Evolutionary conservation across 345 rosid species (phyloP), one percentile per base, ranked within the genome.

Genomic region (Anacardium occidentale): DNA sequence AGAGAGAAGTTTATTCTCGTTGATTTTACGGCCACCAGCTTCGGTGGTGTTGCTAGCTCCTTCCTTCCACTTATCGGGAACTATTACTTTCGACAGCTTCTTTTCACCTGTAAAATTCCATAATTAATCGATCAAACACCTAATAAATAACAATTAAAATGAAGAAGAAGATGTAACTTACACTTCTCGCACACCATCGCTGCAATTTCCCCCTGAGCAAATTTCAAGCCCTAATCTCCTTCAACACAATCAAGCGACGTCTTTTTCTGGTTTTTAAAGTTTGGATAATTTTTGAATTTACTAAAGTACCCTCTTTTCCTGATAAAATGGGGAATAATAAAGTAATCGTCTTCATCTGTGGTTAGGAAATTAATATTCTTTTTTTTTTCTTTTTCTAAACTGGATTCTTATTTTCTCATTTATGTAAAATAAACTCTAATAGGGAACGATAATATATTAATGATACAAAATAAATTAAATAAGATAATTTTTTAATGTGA

Each of bases 31-130:
- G 42, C 98, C 98, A 65, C 98, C 98, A 55, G 93, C 87, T 81
- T 95, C 99, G 62, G 77, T 85, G 64, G 92, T 89, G 89, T 95
- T 93, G 78, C 90, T 84, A 76, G 99, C 99, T 64, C 99, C 99
- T 79, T 90, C 97, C 90, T 95, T 93, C 98, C 99, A 95, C 81
- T 92, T 92, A 82, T 95, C 98, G 2, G 99, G 99, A 64, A 95
- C 98, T 42, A 95, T 95, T 73, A 95, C 99, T 88, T 91, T 92
- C 42, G 96, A 58, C 67, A 95, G 82, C 86, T 95, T 95, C 93
- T 88, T 95, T 85, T 92, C 91, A 73, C 99, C 98, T 95, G 80
- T 20, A 81, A 17, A 58, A 34, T 71, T 47, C n/a, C 2, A 58
- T 7, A 2, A 44, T 50, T 7, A 2, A 44, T 15, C 53, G n/a